Conservation (phyloP, 169 alveolate genomes). For the Babesia divergens region DNA sequence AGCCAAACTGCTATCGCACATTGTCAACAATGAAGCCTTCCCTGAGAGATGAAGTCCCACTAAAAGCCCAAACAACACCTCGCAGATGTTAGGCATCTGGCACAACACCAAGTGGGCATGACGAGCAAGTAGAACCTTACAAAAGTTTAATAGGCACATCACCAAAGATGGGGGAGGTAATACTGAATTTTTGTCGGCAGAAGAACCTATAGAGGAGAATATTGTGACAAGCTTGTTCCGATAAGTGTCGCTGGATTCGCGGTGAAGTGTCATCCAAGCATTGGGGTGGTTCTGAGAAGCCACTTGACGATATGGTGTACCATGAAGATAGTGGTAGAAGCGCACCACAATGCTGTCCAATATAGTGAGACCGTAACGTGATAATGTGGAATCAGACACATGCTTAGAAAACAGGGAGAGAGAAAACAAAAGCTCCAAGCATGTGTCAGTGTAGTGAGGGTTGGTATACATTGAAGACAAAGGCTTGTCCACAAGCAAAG, state of each 20-base stretch:
- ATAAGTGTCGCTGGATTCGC: constrained; percentile 24
- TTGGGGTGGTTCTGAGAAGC: not conserved
- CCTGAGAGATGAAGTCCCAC: constrained; percentile 14
- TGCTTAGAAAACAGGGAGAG: constrained; percentile 47
- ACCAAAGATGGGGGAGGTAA: constrained; percentile 50
- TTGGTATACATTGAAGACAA: constrained; percentile 39
- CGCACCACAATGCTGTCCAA: constrained; percentile 46
- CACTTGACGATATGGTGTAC: not conserved
- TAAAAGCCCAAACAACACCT: constrained; percentile 45
- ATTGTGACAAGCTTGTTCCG: constrained; percentile 48
- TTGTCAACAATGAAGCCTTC: constrained; percentile 2
- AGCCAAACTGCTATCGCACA: constrained; percentile 32
- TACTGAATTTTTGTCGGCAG: constrained; percentile 11
- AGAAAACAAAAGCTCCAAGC: constrained; percentile 43
- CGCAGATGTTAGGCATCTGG: constrained; percentile 37
- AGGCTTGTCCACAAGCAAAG: constrained; percentile 25
- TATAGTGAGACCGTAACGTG: constrained; percentile 9
- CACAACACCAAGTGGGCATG: not conserved
- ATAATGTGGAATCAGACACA: constrained; percentile 11
- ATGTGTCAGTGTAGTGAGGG: constrained; percentile 19
- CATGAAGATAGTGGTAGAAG: constrained; percentile 41
- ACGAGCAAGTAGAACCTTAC: constrained; percentile 1
- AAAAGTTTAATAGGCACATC: constrained; percentile 11
- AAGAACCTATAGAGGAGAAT: constrained; percentile 34
- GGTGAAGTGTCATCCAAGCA: constrained; percentile 48